Evolutionary conservation across 805 yeast genomes (phyloP).

Genomic region (Starmerella bombi): DNA sequence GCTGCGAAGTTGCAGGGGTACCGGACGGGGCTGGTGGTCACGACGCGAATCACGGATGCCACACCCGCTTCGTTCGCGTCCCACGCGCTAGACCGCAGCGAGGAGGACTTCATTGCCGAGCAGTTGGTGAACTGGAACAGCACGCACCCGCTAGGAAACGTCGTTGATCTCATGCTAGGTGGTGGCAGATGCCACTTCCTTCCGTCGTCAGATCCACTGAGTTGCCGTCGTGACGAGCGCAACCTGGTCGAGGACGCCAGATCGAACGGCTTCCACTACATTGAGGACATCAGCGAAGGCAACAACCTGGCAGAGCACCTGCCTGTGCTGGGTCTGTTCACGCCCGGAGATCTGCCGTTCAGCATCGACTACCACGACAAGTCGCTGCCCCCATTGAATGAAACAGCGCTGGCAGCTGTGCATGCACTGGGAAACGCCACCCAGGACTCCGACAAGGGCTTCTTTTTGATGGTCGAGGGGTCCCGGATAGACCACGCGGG

Average conservation of each 20-base stretch:
- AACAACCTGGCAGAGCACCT: slow-evolving; percentile 39
- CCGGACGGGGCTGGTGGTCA: slow-evolving; percentile 79
- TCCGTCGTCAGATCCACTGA: slow-evolving; percentile 39
- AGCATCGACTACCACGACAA: slow-evolving; percentile 58
- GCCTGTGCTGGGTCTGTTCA: slow-evolving; percentile 67
- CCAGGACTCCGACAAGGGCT: slow-evolving; percentile 62
- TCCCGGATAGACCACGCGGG: slow-evolving; percentile 94
- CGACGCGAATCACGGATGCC: slow-evolving; percentile 86
- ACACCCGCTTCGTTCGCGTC: slow-evolving; percentile 85
- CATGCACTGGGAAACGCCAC: slow-evolving; percentile 55
- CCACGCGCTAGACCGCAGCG: slow-evolving; percentile 61
- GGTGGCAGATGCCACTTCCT: slow-evolving; percentile 70
- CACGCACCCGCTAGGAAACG: slow-evolving; percentile 59
- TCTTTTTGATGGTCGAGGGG: slow-evolving; percentile 78
- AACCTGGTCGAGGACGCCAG: slow-evolving; percentile 55
- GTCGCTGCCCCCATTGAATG: slow-evolving; percentile 58
- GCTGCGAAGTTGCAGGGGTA: slow-evolving; percentile 74
- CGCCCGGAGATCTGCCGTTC: slow-evolving; percentile 68
- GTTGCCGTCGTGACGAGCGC: slow-evolving; percentile 58
- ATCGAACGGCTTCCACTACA: slow-evolving; percentile 49
- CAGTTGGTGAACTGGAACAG: slow-evolving; percentile 59
- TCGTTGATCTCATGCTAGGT: slow-evolving; percentile 81
- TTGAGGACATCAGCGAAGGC: slow-evolving; percentile 47
- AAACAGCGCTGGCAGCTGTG: slow-evolving; percentile 63
- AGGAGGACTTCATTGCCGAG: slow-evolving; percentile 75